These are phyloP conservation scores for Coelastrella sp. DNA, from an alignment of 139 green algal genomes.

Conservation along the genomic window DNA sequence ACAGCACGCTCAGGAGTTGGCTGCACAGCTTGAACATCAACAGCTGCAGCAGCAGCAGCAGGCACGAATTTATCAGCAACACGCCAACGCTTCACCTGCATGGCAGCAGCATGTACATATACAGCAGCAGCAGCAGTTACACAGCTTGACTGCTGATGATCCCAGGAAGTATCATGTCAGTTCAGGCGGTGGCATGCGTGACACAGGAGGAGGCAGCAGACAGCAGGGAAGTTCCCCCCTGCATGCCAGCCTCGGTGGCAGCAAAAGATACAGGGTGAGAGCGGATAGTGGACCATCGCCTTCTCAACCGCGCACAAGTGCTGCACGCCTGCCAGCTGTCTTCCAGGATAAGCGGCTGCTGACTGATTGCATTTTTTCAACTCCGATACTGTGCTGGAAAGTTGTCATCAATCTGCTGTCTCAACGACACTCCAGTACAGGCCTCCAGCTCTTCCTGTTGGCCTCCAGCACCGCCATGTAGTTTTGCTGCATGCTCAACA, in stretches of 20 bases:
- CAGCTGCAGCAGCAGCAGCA: constrained; percentile 13
- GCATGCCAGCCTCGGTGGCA: neutral
- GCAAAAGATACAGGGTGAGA: neutral
- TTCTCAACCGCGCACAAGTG: too few species aligned
- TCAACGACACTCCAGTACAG: too few species aligned
- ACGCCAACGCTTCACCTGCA: neutral
- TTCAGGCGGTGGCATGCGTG: neutral
- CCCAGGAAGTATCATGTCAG: neutral
- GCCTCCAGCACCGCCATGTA: too few species aligned
- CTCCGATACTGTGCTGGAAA: too few species aligned
- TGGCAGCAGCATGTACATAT: neutral
- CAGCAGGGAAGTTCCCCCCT: neutral
- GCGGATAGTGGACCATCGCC: neutral
- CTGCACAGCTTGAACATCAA: neutral
- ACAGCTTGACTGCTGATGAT: neutral
- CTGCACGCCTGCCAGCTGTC: neutral
- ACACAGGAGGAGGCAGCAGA: neutral
- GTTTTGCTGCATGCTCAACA: neutral
- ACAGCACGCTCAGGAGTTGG: neutral
- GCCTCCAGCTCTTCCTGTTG: too few species aligned
- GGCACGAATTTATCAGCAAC: neutral
- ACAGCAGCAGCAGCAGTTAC: neutral
- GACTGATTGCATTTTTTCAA: too few species aligned
- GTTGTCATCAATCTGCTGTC: too few species aligned
- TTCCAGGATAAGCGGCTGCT: too few species aligned